Conservation (phyloP, 2,329 filamentous ascomycete genomes). For the Tolypocladium inflatum region DNA sequence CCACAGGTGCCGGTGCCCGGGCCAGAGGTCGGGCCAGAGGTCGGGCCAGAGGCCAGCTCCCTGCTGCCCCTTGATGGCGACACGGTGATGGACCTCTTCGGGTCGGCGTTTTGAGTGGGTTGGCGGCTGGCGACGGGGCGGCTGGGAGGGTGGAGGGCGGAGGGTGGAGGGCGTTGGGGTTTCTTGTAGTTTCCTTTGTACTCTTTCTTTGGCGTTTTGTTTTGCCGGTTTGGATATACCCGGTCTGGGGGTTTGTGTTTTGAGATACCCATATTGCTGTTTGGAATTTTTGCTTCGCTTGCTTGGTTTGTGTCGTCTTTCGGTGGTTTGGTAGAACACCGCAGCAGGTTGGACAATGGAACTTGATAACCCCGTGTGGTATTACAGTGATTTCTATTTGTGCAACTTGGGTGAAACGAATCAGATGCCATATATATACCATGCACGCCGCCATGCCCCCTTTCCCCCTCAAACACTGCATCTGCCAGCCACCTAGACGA, state of each 20-base stretch:
- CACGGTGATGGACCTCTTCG: too few species aligned
- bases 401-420: not conserved
- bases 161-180: too few species aligned
- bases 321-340: not conserved
- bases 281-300: not conserved
- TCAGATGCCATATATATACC: not conserved
- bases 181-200: too few species aligned
- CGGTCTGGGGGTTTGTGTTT: not conserved
- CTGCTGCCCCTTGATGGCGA: too few species aligned
- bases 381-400: not conserved
- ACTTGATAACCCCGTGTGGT: not conserved
- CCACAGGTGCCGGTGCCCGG: not conserved
- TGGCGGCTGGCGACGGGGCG: too few species aligned
- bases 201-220: not conserved
- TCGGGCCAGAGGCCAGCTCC: not conserved
- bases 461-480: not conserved
- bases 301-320: not conserved
- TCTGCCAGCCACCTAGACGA: conserved; percentile 23
- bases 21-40: not conserved
- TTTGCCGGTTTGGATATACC: not conserved
- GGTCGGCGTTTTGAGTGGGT: too few species aligned
- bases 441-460: not conserved
- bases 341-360: not conserved
- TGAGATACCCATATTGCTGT: not conserved
- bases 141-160: too few species aligned